A percentile compares a stretch with the other conserved stretches of the same genome.
These are phyloP conservation scores for Phaeosphaeria sp. DNA, from an alignment of 2,329 filamentous ascomycete genomes.

Conservation along the genomic window DNA sequence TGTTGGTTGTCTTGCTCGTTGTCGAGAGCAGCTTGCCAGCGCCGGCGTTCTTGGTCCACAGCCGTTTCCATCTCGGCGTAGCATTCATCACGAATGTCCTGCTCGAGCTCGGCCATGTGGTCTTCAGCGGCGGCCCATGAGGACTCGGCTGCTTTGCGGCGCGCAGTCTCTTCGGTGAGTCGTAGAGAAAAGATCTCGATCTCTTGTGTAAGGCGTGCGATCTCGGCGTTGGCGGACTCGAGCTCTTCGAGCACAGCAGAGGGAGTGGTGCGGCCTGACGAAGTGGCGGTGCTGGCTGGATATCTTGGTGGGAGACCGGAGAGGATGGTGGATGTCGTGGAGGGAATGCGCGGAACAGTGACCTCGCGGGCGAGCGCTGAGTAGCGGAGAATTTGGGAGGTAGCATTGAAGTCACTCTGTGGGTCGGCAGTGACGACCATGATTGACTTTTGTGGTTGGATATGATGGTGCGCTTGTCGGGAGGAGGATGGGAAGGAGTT, in stretches of 20 bases:
- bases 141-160: conserved; percentile 74
- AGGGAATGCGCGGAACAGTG: conserved; percentile 86
- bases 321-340: conserved; percentile 74
- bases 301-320: conserved; percentile 36
- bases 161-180: conserved; percentile 73
- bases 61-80: conserved; percentile 83
- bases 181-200: conserved; percentile 76
- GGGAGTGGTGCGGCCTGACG: conserved; percentile 56
- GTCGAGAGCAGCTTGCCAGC: conserved; percentile 82
- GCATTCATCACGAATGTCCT: conserved; percentile 86
- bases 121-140: conserved; percentile 71
- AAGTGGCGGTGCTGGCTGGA: conserved; percentile 48
- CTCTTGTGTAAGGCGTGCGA: conserved; percentile 78
- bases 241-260: conserved; percentile 67
- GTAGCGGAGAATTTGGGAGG: conserved; percentile 93
- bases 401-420: conserved; percentile 92
- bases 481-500: conserved; percentile 57
- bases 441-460: conserved; percentile 77
- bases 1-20: conserved; percentile 79
- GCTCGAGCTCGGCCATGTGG: conserved; percentile 76
- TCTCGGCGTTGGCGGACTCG: conserved; percentile 80
- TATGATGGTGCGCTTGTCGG: conserved; percentile 52
- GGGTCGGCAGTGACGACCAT: conserved; percentile 98
- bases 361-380: conserved; percentile 91
- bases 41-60: conserved; percentile 74